Evolutionary conservation across 208 protist species (phyloP), one percentile per base, ranked within the genome.

Genomic region (Leishmania braziliensis): DNA sequence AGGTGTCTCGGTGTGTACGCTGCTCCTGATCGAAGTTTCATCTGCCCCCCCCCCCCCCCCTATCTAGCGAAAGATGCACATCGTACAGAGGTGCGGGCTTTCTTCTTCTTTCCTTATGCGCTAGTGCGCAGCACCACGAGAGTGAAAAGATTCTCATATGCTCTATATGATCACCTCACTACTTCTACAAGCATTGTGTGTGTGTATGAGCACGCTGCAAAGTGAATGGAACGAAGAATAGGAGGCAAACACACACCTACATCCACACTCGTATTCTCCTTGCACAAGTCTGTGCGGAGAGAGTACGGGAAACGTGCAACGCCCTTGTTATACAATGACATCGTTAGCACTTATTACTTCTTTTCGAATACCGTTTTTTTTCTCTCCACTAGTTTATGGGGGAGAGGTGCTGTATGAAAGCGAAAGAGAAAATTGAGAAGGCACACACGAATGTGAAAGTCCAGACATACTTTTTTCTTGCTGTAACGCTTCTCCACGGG

Each of bases 341-440:
- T 75, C 46, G 23, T 56, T 56, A 75, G 70, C 46, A 56, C 70
- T 75, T 75, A 75, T 29, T 33, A 23, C 56, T 36, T 75, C 8
- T 29, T 51, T 26, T 54, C 26, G 33, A 56, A 70, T 48, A 20
- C 36, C 4, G 12, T 48, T 26, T 5, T 26, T 5, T 26, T 29
- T 5, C 20, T 20, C 36, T 1, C 53, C 18, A 10, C 26, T n/a
- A 26, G 33, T 70, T 70, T 70, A 26, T 70, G 8, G 5, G 0
- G 29, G 36, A 16, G 18, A 48, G 36, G 36, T 39, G 36, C 65
- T 70, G 1, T 70, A 23, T 0, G 36, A 70, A 70, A 39, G 6
- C 0, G 5, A 70, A 39, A 46, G 5, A 20, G 12, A 39, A 39
- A 48, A n/a, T 70, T 18, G 36, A 70, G 29, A 48, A 70, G 29